Evolutionary conservation across 805 yeast genomes (phyloP).

Genomic region (Saturnispora mendoncae): DNA sequence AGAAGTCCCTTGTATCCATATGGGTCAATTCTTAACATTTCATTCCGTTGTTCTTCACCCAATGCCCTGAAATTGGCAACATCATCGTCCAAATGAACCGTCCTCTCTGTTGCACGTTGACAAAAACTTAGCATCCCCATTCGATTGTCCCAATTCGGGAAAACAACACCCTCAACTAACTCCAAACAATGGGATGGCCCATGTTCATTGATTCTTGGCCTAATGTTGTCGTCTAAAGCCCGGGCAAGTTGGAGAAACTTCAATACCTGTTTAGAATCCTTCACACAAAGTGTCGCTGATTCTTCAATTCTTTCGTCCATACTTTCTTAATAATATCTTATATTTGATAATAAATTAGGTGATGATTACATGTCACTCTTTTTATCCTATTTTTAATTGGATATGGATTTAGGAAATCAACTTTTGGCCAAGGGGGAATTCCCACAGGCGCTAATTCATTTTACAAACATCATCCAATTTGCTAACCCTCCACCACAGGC

Average conservation of each 20-base stretch:
- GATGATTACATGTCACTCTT: no score
- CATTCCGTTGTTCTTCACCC: slow-evolving; percentile 18
- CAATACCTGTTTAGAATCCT: slow-evolving; percentile 28
- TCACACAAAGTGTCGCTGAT: slow-evolving; percentile 24
- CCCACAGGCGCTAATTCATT: not conserved
- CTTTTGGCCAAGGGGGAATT: slow-evolving; percentile 1
- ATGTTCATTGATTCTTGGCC: slow-evolving; percentile 34
- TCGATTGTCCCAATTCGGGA: slow-evolving; percentile 27
- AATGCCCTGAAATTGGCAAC: slow-evolving; percentile 11
- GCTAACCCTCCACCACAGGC: not conserved
- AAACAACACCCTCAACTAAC: slow-evolving; percentile 15
- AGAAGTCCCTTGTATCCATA: slow-evolving; percentile 35
- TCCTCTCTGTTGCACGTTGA: slow-evolving; percentile 22
- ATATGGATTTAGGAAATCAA: not conserved
- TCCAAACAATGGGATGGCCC: slow-evolving; percentile 24
- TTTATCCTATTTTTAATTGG: not conserved
- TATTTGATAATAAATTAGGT: no score
- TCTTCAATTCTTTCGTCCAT: not conserved
- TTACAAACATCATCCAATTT: not conserved
- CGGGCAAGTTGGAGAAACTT: slow-evolving; percentile 32
- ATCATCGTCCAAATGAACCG: slow-evolving; percentile 18
- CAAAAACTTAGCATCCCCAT: slow-evolving; percentile 28
- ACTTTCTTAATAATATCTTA: no score
- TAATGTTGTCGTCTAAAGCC: slow-evolving; percentile 39
- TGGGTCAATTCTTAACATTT: slow-evolving; percentile 37